Evolutionary conservation across 2,329 filamentous ascomycete genomes (phyloP).

Genomic region (Whalleya microplaca): DNA sequence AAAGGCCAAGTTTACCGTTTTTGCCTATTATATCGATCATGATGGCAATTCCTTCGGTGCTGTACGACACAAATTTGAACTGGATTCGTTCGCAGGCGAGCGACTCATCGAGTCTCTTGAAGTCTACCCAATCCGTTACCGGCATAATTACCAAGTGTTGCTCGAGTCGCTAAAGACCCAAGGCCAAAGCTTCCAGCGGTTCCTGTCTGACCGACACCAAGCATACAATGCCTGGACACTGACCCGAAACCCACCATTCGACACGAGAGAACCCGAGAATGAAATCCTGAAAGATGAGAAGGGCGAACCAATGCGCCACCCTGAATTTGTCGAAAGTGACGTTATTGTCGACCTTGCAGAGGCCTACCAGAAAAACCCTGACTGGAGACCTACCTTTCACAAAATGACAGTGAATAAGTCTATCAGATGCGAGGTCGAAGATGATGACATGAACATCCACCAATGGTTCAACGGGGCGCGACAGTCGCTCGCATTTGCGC

Average conservation of each 20-base stretch:
- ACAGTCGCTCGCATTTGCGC: slow-evolving; percentile 37
- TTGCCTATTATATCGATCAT: slow-evolving; percentile 48
- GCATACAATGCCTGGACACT: slow-evolving; percentile 48
- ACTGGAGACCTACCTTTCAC: slow-evolving; percentile 41
- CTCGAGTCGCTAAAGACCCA: slow-evolving; percentile 39
- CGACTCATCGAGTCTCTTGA: slow-evolving; percentile 42
- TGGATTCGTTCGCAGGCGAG: slow-evolving; percentile 44
- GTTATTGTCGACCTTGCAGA: slow-evolving; percentile 48
- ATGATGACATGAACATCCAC: slow-evolving; percentile 43
- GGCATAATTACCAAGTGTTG: slow-evolving; percentile 39
- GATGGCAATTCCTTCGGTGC: slow-evolving; percentile 44
- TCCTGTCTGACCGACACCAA: slow-evolving; percentile 42
- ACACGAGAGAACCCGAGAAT: slow-evolving; percentile 32
- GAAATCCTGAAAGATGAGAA: slow-evolving; percentile 38
- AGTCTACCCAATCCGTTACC: slow-evolving; percentile 45
- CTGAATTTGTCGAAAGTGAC: slow-evolving; percentile 46
- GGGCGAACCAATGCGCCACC: slow-evolving; percentile 40
- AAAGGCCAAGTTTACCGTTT: slow-evolving; percentile 40
- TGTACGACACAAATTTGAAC: slow-evolving; percentile 42
- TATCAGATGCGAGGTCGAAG: slow-evolving; percentile 34
- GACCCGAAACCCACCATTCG: slow-evolving; percentile 41
- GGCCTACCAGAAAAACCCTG: slow-evolving; percentile 44
- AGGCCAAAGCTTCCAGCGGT: slow-evolving; percentile 40
- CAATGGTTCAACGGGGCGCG: slow-evolving; percentile 41
- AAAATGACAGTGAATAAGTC: slow-evolving; percentile 37